phyloP scores from a whole-genome alignment of 208 protist species.

The Lotmaria passim region DNA sequence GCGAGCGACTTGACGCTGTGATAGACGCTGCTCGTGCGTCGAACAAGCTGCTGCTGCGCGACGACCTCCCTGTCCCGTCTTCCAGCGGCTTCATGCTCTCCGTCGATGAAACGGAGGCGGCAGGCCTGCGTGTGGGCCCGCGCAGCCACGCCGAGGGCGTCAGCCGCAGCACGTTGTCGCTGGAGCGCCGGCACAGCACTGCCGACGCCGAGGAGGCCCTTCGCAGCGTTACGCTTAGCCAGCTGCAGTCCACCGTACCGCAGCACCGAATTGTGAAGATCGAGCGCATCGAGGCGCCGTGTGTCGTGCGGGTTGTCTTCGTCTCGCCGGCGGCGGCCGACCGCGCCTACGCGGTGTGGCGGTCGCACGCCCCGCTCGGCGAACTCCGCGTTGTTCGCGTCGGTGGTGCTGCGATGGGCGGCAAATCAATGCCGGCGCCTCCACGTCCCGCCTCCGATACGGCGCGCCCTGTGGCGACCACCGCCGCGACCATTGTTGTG shows the following conservation, averaged over 20 bases:
- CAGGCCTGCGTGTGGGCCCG: conserved; percentile 27
- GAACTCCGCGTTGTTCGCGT: conserved; percentile 17
- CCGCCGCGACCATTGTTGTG: not conserved
- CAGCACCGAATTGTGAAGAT: conserved; percentile 4
- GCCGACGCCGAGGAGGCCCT: conserved; percentile 6
- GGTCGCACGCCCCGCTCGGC: not conserved
- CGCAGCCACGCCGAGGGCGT: conserved; percentile 25
- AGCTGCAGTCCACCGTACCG: conserved; percentile 20
- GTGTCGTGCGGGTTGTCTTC: not conserved
- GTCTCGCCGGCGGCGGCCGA: conserved; percentile 12
- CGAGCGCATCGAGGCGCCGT: conserved; percentile 2
- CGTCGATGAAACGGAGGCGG: conserved; percentile 23
- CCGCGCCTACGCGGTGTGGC: conserved; percentile 12
- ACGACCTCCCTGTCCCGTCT: conserved; percentile 24
- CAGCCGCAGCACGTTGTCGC: not conserved
- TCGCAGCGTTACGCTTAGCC: not conserved
- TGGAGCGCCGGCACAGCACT: conserved; percentile 6
- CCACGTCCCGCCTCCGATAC: not conserved
- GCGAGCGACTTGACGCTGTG: conserved; percentile 27
- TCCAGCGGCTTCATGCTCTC: conserved; percentile 20
- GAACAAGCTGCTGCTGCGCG: conserved; percentile 24
- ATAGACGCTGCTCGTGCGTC: conserved; percentile 18
- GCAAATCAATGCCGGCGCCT: not conserved
- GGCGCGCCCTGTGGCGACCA: not conserved
- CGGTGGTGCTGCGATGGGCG: not conserved